Conservation (phyloP, 805 yeast genomes). For the Candida nitratophila region DNA sequence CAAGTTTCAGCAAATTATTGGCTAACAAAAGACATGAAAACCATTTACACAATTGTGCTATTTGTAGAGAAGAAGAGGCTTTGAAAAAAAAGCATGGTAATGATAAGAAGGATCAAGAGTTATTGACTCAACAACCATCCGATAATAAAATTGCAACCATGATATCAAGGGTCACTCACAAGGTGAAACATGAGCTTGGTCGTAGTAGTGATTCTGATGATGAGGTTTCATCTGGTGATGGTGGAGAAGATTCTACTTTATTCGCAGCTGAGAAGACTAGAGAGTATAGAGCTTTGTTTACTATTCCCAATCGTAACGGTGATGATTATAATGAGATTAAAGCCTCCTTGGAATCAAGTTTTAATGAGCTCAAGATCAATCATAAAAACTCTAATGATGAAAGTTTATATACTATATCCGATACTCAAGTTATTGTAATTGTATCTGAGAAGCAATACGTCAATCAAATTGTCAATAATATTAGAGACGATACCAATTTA, state of each 20-base stretch:
- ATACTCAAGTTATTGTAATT: constrained; percentile 44
- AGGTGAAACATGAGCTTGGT: constrained; percentile 2
- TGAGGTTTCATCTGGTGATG: constrained; percentile 16
- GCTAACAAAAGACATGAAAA: constrained; percentile 14
- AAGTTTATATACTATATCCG: constrained; percentile 31
- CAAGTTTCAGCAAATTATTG: constrained; percentile 14
- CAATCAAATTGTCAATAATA: constrained; percentile 37
- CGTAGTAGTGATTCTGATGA: constrained; percentile 6
- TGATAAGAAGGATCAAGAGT: not conserved
- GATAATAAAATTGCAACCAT: not conserved
- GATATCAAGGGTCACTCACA: not conserved
- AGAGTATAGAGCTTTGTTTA: constrained; percentile 43
- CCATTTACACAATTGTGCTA: constrained; percentile 36
- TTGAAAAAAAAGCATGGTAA: not conserved
- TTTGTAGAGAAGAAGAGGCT: constrained; percentile 28
- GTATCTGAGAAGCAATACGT: constrained; percentile 46
- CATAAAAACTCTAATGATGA: constrained; percentile 7
- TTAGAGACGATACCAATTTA: constrained; percentile 42
- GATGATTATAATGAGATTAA: not conserved
- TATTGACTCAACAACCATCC: too few relatives aligned
- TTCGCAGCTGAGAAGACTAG: constrained; percentile 10
- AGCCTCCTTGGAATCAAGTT: not conserved
- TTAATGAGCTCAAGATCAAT: not conserved
- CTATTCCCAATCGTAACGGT: constrained; percentile 34
- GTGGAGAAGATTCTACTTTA: constrained; percentile 7